phyloP scores from a whole-genome alignment of 768 basidiomycete genomes.

The Dioszegia hungarica region DNA sequence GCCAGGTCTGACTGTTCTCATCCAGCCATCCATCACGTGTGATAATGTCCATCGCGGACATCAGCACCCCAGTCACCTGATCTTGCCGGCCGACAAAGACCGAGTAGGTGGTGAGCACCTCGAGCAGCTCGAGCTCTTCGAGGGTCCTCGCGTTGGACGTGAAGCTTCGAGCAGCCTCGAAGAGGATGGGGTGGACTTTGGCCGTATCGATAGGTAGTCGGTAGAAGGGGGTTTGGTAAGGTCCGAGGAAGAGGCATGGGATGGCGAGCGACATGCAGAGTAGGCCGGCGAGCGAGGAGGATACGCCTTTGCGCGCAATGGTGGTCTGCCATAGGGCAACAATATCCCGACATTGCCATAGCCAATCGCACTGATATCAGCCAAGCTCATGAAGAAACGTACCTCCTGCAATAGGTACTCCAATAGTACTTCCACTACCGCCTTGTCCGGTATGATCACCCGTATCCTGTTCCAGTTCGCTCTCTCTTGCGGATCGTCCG shows the following conservation, averaged over 20 bases:
- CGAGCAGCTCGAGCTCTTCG: slow-evolving; percentile 5
- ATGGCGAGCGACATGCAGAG: slow-evolving; percentile 16
- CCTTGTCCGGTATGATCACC: slow-evolving; percentile 9
- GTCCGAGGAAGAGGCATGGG: slow-evolving; percentile 12
- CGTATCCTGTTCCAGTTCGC: slow-evolving; percentile 12
- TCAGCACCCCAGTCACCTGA: background rate
- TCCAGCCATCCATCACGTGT: background rate
- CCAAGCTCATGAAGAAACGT: background rate
- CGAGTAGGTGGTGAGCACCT: background rate
- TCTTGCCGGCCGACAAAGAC: background rate
- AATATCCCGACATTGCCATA: slow-evolving; percentile 11
- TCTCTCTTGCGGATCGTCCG: slow-evolving; percentile 8
- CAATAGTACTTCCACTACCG: slow-evolving; percentile 14
- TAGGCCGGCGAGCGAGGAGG: slow-evolving; percentile 8
- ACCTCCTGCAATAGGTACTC: slow-evolving; percentile 24
- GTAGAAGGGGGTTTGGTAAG: slow-evolving; percentile 3
- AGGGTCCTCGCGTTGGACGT: background rate
- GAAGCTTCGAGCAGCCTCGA: background rate
- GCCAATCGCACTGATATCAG: slow-evolving; percentile 19
- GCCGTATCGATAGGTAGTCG: slow-evolving; percentile 1
- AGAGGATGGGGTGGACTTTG: background rate
- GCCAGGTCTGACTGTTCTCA: slow-evolving; percentile 1
- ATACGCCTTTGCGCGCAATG: background rate
- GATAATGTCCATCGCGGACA: background rate
- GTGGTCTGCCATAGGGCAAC: slow-evolving; percentile 1